Percentiles rank a stretch among this genome's conserved stretches.
These are phyloP conservation scores for Zoysia matrella DNA, from an alignment of 202 grass and related monocot genomes.

Conservation along the genomic window DNA sequence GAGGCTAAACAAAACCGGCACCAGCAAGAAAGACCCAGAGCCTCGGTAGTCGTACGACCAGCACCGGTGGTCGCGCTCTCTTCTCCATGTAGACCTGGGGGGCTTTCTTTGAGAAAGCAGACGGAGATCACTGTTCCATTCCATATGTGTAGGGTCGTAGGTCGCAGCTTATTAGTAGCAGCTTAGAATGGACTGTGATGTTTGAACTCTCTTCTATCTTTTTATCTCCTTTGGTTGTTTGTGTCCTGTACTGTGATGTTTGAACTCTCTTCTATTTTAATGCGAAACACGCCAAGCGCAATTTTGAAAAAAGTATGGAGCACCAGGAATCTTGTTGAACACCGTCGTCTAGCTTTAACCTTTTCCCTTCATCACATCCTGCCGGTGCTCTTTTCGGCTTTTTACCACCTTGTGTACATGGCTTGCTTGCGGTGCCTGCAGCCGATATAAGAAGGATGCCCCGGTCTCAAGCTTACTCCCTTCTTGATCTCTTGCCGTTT, in stretches of 20 bases:
- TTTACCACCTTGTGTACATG: not conserved
- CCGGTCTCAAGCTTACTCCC: constrained; percentile 30
- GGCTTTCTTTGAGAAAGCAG: constrained; percentile 65
- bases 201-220: too few species aligned
- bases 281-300: too few species aligned
- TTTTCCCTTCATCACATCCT: constrained; percentile 67
- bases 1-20: constrained; percentile 23
- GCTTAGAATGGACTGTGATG: not conserved
- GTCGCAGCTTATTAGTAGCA: constrained; percentile 34
- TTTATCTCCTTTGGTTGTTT: too few species aligned
- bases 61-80: constrained; percentile 51
- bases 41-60: constrained; percentile 52
- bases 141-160: constrained; percentile 37
- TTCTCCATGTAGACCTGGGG: constrained; percentile 61
- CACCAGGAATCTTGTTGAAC: constrained; percentile 47
- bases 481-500: constrained; percentile 8
- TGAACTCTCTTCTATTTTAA: too few species aligned
- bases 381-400: constrained; percentile 52
- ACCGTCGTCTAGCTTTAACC: constrained; percentile 38
- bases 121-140: constrained; percentile 50
- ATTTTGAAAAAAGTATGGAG: not conserved
- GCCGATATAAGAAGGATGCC: constrained; percentile 48
- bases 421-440: constrained; percentile 7
- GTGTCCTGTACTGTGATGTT: too few species aligned
- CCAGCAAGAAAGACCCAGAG: not conserved